phyloP scores from a whole-genome alignment of 169 alveolate species.

The Cryptosporidium tyzzeri region DNA sequence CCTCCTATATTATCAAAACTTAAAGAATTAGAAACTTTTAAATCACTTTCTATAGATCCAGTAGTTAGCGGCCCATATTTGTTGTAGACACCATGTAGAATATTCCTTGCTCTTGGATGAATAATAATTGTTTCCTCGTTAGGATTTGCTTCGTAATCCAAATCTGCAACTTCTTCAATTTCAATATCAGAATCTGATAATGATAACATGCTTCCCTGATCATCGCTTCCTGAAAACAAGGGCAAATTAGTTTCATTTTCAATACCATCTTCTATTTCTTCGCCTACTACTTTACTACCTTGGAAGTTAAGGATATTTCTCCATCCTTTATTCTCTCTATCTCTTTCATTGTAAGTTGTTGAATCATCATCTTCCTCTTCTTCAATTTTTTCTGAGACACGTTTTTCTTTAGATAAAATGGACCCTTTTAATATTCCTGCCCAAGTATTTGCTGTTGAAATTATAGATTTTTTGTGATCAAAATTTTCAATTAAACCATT shows the following conservation, averaged over 20 bases:
- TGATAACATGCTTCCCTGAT: conserved; percentile 6
- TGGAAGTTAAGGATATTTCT: background rate
- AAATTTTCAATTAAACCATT: background rate
- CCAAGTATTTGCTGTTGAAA: conserved; percentile 55
- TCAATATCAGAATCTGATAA: conserved; percentile 66
- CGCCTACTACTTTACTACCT: background rate
- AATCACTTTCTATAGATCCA: conserved; percentile 32
- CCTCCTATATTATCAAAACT: conserved; percentile 7
- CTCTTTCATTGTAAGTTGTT: background rate
- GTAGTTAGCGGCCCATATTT: conserved; percentile 65
- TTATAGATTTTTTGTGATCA: conserved; percentile 10
- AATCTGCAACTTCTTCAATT: conserved; percentile 39
- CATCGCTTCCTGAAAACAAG: conserved; percentile 15
- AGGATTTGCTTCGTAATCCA: conserved; percentile 48
- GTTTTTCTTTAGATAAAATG: conserved; percentile 20
- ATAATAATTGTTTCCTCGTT: conserved; percentile 56
- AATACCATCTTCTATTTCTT: background rate
- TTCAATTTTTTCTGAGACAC: conserved; percentile 2
- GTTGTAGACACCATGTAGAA: conserved; percentile 59
- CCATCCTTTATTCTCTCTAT: conserved; percentile 16
- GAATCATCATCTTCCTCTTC: background rate
- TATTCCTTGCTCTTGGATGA: conserved; percentile 67
- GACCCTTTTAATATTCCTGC: conserved; percentile 71
- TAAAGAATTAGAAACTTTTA: conserved; percentile 1
- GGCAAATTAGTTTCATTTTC: background rate